Evolutionary conservation across 208 protist genomes (phyloP).

Genomic region (Trichomonas tenax): DNA sequence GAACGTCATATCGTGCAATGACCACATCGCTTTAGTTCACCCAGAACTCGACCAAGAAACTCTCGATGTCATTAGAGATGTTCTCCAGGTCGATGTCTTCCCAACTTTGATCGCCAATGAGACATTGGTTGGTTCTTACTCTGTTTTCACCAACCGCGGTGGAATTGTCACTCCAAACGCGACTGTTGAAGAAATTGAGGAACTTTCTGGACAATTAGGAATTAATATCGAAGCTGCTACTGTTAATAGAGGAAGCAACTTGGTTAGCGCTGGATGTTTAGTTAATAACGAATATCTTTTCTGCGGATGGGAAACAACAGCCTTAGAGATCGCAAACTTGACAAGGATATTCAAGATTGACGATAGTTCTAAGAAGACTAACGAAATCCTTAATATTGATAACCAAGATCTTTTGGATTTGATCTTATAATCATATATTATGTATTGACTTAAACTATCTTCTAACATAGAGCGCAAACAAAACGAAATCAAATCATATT

Average conservation of each 20-base stretch:
- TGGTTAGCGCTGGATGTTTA: constrained; percentile 49
- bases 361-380: not conserved
- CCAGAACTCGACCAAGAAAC: constrained; percentile 93
- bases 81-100: constrained; percentile 77
- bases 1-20: constrained; percentile 97
- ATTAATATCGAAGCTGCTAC: constrained; percentile 95
- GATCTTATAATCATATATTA: no score
- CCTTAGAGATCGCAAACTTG: constrained; percentile 17
- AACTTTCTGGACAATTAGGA: constrained; percentile 34
- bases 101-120: constrained; percentile 86
- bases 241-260: constrained; percentile 88
- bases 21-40: constrained; percentile 97
- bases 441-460: no score
- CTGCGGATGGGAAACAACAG: constrained; percentile 20
- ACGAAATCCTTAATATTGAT: not conserved
- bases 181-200: constrained; percentile 1
- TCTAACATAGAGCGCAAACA: no score
- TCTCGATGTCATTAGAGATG: constrained; percentile 95
- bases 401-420: not conserved
- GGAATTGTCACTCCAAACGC: constrained; percentile 77
- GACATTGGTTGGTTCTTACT: constrained; percentile 93
- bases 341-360: constrained; percentile 13
- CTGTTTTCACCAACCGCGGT: constrained; percentile 86
- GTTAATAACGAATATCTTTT: constrained; percentile 31
- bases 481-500: no score